A percentile compares a stretch with the other conserved stretches of the same genome.
These are phyloP conservation scores for Eremochloa ophiuroides DNA, from an alignment of 176 grass and related monocot species.

Conservation along the genomic window DNA sequence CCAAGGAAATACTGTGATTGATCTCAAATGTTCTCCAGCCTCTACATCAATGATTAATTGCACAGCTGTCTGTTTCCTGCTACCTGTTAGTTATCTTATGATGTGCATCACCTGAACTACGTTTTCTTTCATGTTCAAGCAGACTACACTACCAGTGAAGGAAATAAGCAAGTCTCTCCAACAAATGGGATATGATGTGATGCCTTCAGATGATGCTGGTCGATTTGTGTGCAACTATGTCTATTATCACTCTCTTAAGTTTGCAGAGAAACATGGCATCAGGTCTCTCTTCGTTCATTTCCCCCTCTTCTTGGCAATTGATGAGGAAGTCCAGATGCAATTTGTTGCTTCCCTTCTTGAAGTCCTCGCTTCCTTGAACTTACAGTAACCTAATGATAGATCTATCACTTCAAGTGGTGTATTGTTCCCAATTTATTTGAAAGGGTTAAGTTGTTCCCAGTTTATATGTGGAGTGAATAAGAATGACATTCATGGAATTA, in stretches of 20 bases:
- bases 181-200: conserved; percentile 65
- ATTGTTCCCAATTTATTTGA: neutral
- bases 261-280: conserved; percentile 58
- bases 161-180: conserved; percentile 48
- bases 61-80: neutral
- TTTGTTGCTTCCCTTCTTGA: conserved; percentile 68
- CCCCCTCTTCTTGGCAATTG: conserved; percentile 65
- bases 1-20: neutral
- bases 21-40: neutral
- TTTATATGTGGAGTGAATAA: conserved; percentile 2
- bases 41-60: neutral
- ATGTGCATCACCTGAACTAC: neutral
- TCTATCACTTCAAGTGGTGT: neutral
- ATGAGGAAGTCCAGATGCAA: conserved; percentile 76
- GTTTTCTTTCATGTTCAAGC: neutral
- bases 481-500: conserved; percentile 10
- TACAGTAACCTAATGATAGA: neutral
- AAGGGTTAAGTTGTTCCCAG: neutral
- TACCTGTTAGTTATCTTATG: neutral
- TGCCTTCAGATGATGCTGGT: conserved; percentile 64
- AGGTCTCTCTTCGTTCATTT: conserved; percentile 79
- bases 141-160: conserved; percentile 61
- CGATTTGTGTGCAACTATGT: conserved; percentile 89
- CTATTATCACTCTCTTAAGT: conserved; percentile 81
- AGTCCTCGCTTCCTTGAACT: conserved; percentile 39